Evolutionary conservation across 352 stramenopile genomes (phyloP).

Genomic region (Phytophthora multivora): DNA sequence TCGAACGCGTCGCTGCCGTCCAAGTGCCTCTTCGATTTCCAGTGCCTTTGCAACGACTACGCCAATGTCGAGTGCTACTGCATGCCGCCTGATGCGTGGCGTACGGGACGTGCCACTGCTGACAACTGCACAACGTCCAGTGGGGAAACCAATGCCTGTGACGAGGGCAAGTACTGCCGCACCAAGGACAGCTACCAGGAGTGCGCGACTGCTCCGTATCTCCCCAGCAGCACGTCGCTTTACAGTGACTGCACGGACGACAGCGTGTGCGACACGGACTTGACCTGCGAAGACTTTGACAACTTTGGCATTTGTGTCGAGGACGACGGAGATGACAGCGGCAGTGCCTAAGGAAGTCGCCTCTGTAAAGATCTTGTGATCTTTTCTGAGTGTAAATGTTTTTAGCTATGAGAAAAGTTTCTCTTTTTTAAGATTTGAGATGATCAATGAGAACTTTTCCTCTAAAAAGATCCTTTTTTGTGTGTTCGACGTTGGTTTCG

Average conservation of each 20-base stretch:
- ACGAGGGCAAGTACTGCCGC: slow-evolving; percentile 61
- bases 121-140: slow-evolving; percentile 44
- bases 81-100: slow-evolving; percentile 51
- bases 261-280: slow-evolving; percentile 31
- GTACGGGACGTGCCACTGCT: slow-evolving; percentile 32
- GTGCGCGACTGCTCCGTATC: slow-evolving; percentile 50
- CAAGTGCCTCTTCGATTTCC: slow-evolving; percentile 56
- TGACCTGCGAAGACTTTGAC: slow-evolving; percentile 47
- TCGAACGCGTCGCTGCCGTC: slow-evolving; percentile 40
- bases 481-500: slow-evolving; percentile 5
- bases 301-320: slow-evolving; percentile 49
- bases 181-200: slow-evolving; percentile 56
- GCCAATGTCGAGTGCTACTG: slow-evolving; percentile 55
- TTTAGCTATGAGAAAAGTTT: slow-evolving; percentile 9
- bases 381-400: slow-evolving; percentile 17
- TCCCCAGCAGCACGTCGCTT: slow-evolving; percentile 41
- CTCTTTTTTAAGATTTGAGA: no score
- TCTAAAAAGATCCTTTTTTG: not conserved
- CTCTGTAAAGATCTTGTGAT: not conserved
- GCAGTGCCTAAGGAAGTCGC: slow-evolving; percentile 7
- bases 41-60: slow-evolving; percentile 51
- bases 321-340: slow-evolving; percentile 5
- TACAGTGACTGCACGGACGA: slow-evolving; percentile 51
- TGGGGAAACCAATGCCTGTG: slow-evolving; percentile 36
- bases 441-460: slow-evolving; percentile 4